Evolutionary conservation across 345 rosid species (phyloP).

Genomic region (Euphorbia lathyris): DNA sequence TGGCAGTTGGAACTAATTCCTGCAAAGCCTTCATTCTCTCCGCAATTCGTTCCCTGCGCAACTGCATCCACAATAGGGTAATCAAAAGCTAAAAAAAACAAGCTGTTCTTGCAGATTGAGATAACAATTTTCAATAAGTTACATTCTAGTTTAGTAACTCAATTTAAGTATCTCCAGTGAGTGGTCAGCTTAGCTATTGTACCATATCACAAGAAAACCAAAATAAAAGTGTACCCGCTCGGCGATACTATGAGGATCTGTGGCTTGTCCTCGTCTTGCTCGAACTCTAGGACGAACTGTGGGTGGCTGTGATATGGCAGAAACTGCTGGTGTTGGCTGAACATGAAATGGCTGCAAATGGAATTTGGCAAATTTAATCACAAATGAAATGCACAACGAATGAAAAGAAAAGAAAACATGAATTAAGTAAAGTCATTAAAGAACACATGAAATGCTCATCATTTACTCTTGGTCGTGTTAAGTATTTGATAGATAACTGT

Average conservation of each 20-base stretch:
- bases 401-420: not conserved
- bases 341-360: constrained; percentile 41
- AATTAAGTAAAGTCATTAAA: not conserved
- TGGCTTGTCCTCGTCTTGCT: constrained; percentile 37
- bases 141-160: too few relatives aligned
- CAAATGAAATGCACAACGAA: not conserved
- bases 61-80: constrained; percentile 30
- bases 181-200: too few relatives aligned
- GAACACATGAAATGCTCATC: too few relatives aligned
- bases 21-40: constrained; percentile 76
- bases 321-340: constrained; percentile 32
- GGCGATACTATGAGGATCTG: constrained; percentile 36
- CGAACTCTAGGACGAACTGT: constrained; percentile 28
- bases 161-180: too few relatives aligned
- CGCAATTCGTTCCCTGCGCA: constrained; percentile 71
- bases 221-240: constrained; percentile 26
- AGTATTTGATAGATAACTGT: too few relatives aligned
- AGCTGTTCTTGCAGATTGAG: too few relatives aligned
- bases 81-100: not conserved
- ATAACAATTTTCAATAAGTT: too few relatives aligned
- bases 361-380: not conserved
- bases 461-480: too few relatives aligned
- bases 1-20: constrained; percentile 72
- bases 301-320: constrained; percentile 44
- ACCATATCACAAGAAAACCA: too few relatives aligned